Percentiles rank a stretch among this genome's conserved stretches.
Evolutionary conservation across 1,284 basidiomycete genomes (phyloP).

Genomic region (Trametes versicolor): DNA sequence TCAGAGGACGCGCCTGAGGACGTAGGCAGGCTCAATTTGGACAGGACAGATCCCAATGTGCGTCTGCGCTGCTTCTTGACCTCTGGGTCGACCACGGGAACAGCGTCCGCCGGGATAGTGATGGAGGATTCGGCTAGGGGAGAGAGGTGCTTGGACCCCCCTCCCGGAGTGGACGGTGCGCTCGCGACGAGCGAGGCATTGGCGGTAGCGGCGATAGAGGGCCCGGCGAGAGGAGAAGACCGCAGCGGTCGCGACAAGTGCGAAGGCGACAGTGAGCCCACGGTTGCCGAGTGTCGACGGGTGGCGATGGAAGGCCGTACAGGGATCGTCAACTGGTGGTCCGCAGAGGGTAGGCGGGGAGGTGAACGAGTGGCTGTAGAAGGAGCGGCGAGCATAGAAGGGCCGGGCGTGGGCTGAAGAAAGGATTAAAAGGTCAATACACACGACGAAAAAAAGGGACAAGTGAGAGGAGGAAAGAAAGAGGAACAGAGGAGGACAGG

Average conservation of each 20-base stretch:
- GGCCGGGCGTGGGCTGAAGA: constrained; percentile 17
- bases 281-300: constrained; percentile 34
- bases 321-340: constrained; percentile 27
- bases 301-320: constrained; percentile 19
- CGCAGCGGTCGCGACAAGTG: constrained; percentile 37
- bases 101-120: constrained; percentile 6
- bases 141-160: constrained; percentile 20
- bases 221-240: constrained; percentile 44
- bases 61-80: constrained; percentile 25
- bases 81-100: constrained; percentile 1
- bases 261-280: constrained; percentile 27
- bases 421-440: constrained; percentile 10
- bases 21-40: constrained; percentile 29
- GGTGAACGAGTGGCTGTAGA: constrained; percentile 20
- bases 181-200: constrained; percentile 32
- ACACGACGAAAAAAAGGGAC: background rate
- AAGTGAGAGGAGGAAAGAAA: constrained; percentile 2
- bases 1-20: constrained; percentile 1
- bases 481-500: constrained; percentile 1
- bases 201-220: constrained; percentile 37
- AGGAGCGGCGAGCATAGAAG: constrained; percentile 30
- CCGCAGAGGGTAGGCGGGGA: constrained; percentile 19
- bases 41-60: constrained; percentile 25
- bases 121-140: constrained; percentile 25
- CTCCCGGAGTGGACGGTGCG: constrained; percentile 24